Base-by-base conservation (phyloP, 352 stramenopile species). In the Globisporangium solare region DNA sequence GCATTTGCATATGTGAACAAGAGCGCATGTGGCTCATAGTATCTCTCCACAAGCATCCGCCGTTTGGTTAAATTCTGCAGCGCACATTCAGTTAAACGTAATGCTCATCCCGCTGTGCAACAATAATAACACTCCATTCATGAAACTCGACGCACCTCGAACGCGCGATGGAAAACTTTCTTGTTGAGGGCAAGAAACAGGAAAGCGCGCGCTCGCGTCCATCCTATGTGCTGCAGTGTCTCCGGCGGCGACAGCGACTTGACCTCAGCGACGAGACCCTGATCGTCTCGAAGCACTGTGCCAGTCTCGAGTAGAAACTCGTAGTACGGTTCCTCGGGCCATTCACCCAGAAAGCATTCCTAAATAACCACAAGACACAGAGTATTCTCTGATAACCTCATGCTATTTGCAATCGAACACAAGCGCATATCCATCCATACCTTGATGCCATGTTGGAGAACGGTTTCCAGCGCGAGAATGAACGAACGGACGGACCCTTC, bases 281-380 rank as follows among this genome's bases (percentile, higher is more conserved):
- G 49, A 50, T 93, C 83, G 47, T 93, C 81, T 12, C 83, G 70
- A 11, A 93, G 58, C 7, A 93, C 83, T 0, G 67, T 60, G 0
- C 60, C 60, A 6, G 82, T 83, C 42, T 93, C 70, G 13, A 88
- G 31, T 40, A 93, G 60, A 32, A 93, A 90, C 35, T 71, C 66
- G 51, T 83, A 87, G 52, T 88, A 93, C 13, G 79, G 74, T 46
- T 79, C 79, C 64, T 93, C 83, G 8, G 81, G 80, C 79, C 79
- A 89, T 15, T 58, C 48, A 37, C 66, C 57, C 14, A 84, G 10
- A 32, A 68, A 83, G 10, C 67, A 52, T 27, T 85, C 70, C 62
- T 85, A 37, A 35, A 67, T 10, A 54, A 32, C 22, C 21, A 43
- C 3, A 59, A 21, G 21, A 50, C 7, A 59, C 40, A 13, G 54